Evolutionary conservation across 805 yeast species (phyloP), one percentile per base, ranked within the genome.

Genomic region (Cephaloascus fragrans): DNA sequence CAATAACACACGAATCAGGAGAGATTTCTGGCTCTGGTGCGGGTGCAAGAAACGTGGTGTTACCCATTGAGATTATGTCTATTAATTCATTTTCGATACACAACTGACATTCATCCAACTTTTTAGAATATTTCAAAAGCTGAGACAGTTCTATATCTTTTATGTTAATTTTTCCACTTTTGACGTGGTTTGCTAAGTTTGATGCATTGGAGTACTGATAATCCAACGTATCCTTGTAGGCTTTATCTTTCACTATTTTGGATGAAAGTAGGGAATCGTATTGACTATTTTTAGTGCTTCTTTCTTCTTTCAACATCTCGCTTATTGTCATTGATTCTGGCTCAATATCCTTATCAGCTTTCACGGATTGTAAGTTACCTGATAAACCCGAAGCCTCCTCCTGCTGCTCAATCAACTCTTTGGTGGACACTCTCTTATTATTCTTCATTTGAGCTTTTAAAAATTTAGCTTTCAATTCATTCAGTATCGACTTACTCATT

Each of bases 1-100:
- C 64, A 20, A 72, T 69, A 46, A 60, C 57, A 1, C 61, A 52
- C 3, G 62, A 52, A 35, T 49, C 52, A 26, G 49, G 47, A 8
- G 57, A 54, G 9, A 69, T 46, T 19, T 59, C 64, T 4, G 75
- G 75, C 43, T 50, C 52, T 3, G 73, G 69, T 3, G 67, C 61
- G 4, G 60, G 36, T 2, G 69, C 53, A 3, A 72, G 32, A 38
- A 61, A 68, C 3, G 60, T 62, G 4, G 58, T 40, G 2, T 62
- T 56, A 2, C 64, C 69, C 34, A 62, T 48, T 6, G 67, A 50
- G 2, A 64, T 42, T 26, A 2, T 44, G 4, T 50, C 51, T 4
- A 46, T 46, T 2, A 49, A 38, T 5, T 49, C 54, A 32, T 52
- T 55, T 16, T 57, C 61, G 1, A 53, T 42, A 41, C 75, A 68